Percentiles rank a stretch among this genome's conserved stretches.
phyloP scores from a whole-genome alignment of 192 early-diverging fungal species.

The Coemansia sp. region DNA sequence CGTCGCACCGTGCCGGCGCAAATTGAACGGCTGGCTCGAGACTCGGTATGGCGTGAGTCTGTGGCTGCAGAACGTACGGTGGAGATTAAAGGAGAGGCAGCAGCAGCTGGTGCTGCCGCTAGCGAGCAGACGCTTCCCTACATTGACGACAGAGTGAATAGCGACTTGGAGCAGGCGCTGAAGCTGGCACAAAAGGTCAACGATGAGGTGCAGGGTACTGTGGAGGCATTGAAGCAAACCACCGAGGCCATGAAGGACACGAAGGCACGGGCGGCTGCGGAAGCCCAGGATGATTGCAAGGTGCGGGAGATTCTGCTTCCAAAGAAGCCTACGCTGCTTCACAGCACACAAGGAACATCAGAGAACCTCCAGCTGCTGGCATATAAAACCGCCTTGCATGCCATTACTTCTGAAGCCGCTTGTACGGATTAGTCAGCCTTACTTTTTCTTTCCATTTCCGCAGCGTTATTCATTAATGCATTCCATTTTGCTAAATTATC shows the following conservation, averaged over 20 bases:
- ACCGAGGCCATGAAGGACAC: constrained; percentile 17
- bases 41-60: constrained; percentile 38
- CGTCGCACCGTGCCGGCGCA: constrained; percentile 41
- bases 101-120: neutral
- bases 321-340: neutral
- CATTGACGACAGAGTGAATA: constrained; percentile 34
- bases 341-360: neutral
- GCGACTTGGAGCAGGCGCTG: constrained; percentile 29
- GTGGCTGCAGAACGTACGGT: constrained; percentile 37
- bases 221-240: constrained; percentile 12
- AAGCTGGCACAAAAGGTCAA: constrained; percentile 12
- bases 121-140: constrained; percentile 22
- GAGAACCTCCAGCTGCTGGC: constrained; percentile 23
- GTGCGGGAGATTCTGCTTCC: constrained; percentile 18
- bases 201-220: constrained; percentile 7
- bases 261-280: neutral
- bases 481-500: constrained; percentile 21
- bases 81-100: constrained; percentile 13
- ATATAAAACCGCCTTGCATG: constrained; percentile 42
- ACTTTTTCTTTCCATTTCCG: neutral
- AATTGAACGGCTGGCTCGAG: constrained; percentile 33
- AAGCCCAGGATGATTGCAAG: constrained; percentile 8
- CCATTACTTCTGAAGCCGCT: constrained; percentile 15
- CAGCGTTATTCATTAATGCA: constrained; percentile 3
- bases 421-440: neutral